Percentiles rank a stretch among this genome's conserved stretches.
These are phyloP conservation scores for Orbilia quercus DNA, from an alignment of 2,329 filamentous ascomycete species.

Conservation along the genomic window DNA sequence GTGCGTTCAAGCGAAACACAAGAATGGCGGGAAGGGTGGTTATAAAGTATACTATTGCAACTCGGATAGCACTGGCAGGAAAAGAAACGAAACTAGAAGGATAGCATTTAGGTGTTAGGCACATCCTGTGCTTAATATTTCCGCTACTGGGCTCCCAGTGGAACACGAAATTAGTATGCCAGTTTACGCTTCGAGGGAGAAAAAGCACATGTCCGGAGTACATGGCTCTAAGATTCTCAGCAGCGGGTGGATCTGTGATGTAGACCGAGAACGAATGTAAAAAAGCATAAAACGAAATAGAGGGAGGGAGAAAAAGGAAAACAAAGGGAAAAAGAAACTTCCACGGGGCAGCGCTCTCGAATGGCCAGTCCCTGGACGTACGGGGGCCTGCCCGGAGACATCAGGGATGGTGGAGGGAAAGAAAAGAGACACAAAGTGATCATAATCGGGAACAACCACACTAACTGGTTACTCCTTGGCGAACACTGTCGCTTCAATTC, in stretches of 20 bases:
- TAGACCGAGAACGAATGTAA: constrained; percentile 19
- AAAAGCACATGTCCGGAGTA: constrained; percentile 32
- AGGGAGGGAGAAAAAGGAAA: no score
- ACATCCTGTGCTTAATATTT: constrained; percentile 42
- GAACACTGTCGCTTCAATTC: constrained; percentile 20
- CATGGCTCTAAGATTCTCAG: neutral
- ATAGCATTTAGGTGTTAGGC: constrained; percentile 37
- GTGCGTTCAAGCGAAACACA: constrained; percentile 43
- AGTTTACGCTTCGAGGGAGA: constrained; percentile 23
- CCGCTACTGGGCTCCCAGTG: constrained; percentile 53
- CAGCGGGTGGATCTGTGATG: constrained; percentile 15
- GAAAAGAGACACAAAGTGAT: constrained; percentile 24
- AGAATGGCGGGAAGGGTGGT: constrained; percentile 31
- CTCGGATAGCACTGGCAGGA: constrained; percentile 24
- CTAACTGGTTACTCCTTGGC: constrained; percentile 33
- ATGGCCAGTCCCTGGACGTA: constrained; percentile 1
- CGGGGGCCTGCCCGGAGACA: neutral
- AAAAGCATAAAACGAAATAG: no score
- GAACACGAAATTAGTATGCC: constrained; percentile 36
- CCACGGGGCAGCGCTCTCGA: constrained; percentile 6
- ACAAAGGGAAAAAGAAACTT: constrained; percentile 36
- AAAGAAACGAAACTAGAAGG: constrained; percentile 54
- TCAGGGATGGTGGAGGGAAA: neutral
- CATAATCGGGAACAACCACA: constrained; percentile 10
- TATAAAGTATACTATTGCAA: constrained; percentile 46